A percentile compares a stretch with the other conserved stretches of the same genome.
phyloP scores from a whole-genome alignment of 2,329 filamentous ascomycete genomes.

The Emydomyces testavorans region DNA sequence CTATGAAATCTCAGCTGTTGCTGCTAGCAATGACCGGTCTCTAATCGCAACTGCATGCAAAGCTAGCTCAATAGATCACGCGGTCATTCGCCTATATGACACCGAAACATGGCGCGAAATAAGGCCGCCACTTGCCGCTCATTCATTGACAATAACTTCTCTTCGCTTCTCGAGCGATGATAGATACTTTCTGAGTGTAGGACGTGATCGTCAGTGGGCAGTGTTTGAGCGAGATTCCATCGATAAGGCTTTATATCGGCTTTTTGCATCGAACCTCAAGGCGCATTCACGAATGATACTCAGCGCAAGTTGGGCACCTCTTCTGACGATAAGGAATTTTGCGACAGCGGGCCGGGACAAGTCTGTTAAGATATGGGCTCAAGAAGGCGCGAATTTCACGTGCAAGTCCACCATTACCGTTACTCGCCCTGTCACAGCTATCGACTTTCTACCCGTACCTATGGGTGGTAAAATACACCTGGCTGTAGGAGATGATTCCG shows the following conservation, averaged over 20 bases:
- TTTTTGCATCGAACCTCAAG: constrained; percentile 60
- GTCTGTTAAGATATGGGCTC: constrained; percentile 59
- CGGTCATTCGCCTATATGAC: constrained; percentile 84
- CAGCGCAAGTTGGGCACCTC: constrained; percentile 69
- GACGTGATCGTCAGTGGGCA: constrained; percentile 82
- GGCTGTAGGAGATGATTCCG: constrained; percentile 39
- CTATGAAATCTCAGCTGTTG: constrained; percentile 86
- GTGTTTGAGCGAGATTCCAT: constrained; percentile 52
- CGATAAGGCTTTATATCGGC: constrained; percentile 40
- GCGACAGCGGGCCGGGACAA: constrained; percentile 88
- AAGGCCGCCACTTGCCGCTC: constrained; percentile 67
- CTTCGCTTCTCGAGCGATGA: constrained; percentile 71
- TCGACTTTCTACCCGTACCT: constrained; percentile 48
- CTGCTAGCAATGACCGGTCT: constrained; percentile 59
- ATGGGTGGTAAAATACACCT: constrained; percentile 28
- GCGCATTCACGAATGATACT: constrained; percentile 89
- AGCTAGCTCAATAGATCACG: constrained; percentile 84
- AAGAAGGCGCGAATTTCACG: constrained; percentile 35
- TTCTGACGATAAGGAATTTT: constrained; percentile 44
- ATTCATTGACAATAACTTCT: constrained; percentile 74
- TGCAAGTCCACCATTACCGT: constrained; percentile 46
- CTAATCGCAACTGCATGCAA: constrained; percentile 86
- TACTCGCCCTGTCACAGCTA: constrained; percentile 54
- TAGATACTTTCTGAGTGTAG: constrained; percentile 68
- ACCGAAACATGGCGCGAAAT: constrained; percentile 80